Percentiles rank a stretch among this genome's conserved stretches.
phyloP scores from a whole-genome alignment of 2,329 filamentous ascomycete genomes.

The Didymella pinodella region DNA sequence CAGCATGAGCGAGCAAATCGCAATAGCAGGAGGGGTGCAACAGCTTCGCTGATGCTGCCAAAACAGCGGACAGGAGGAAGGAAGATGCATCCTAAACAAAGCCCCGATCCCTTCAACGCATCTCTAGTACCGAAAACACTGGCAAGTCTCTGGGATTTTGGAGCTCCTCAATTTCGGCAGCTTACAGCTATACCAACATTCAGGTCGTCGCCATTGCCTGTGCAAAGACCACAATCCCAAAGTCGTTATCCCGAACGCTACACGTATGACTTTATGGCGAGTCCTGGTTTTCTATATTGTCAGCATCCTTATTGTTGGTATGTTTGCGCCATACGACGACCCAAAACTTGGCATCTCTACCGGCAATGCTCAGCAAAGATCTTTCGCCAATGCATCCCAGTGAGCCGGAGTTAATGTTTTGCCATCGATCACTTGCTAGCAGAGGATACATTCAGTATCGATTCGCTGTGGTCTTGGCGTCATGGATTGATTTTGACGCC shows the following conservation, averaged over 20 bases:
- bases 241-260: slow-evolving; percentile 85
- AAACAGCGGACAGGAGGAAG: neutral
- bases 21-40: neutral
- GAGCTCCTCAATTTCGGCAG: slow-evolving; percentile 77
- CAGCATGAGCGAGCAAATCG: neutral
- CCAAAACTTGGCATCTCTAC: slow-evolving; percentile 27
- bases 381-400: slow-evolving; percentile 60
- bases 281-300: slow-evolving; percentile 66
- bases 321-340: slow-evolving; percentile 49
- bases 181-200: slow-evolving; percentile 78
- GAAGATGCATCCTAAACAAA: neutral
- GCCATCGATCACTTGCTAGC: neutral
- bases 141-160: slow-evolving; percentile 75
- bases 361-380: slow-evolving; percentile 44
- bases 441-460: neutral
- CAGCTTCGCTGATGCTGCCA: slow-evolving; percentile 3
- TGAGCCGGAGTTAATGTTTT: slow-evolving; percentile 53
- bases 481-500: neutral
- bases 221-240: slow-evolving; percentile 78
- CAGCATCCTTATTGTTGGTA: slow-evolving; percentile 51
- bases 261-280: slow-evolving; percentile 96
- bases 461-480: neutral
- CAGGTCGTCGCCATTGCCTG: slow-evolving; percentile 81
- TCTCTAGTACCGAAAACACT: slow-evolving; percentile 59
- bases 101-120: slow-evolving; percentile 53